Evolutionary conservation across 129 eudicot species (phyloP).

Genomic region (Smallanthus sonchifolius): DNA sequence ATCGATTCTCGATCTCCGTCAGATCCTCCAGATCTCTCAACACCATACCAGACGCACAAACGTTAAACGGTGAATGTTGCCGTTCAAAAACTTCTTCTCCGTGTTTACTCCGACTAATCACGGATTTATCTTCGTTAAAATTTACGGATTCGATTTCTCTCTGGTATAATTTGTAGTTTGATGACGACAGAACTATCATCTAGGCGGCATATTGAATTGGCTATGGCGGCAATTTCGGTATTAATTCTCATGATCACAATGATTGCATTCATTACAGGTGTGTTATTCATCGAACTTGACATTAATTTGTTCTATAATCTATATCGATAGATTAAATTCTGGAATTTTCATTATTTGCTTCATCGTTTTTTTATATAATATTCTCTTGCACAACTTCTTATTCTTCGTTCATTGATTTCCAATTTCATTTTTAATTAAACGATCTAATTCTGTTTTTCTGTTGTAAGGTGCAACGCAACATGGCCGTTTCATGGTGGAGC

Average conservation of each 20-base stretch:
- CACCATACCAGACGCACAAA: neutral
- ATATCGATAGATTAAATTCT: slow-evolving; percentile 6
- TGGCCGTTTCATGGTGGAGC: slow-evolving; percentile 1
- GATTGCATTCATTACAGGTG: slow-evolving; percentile 42
- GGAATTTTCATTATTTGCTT: neutral
- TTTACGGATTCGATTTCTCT: neutral
- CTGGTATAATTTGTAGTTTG: neutral
- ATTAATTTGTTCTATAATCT: neutral
- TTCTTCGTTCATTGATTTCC: neutral
- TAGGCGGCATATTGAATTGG: slow-evolving; percentile 11
- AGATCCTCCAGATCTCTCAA: slow-evolving; percentile 24
- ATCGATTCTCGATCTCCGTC: slow-evolving; percentile 14
- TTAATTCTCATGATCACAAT: slow-evolving; percentile 27
- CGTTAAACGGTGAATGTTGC: slow-evolving; percentile 1
- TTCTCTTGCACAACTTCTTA: neutral
- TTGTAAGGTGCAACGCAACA: slow-evolving; percentile 16
- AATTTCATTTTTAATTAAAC: neutral
- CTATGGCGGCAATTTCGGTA: slow-evolving; percentile 27
- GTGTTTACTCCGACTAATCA: neutral
- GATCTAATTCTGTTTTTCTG: neutral
- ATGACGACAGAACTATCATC: slow-evolving; percentile 17
- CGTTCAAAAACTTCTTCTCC: neutral
- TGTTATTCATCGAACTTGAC: slow-evolving; percentile 26
- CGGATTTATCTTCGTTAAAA: neutral
- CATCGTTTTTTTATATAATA: neutral